phyloP scores from a whole-genome alignment of 2,329 filamentous ascomycete genomes.

The Colletotrichum euphorbiae region DNA sequence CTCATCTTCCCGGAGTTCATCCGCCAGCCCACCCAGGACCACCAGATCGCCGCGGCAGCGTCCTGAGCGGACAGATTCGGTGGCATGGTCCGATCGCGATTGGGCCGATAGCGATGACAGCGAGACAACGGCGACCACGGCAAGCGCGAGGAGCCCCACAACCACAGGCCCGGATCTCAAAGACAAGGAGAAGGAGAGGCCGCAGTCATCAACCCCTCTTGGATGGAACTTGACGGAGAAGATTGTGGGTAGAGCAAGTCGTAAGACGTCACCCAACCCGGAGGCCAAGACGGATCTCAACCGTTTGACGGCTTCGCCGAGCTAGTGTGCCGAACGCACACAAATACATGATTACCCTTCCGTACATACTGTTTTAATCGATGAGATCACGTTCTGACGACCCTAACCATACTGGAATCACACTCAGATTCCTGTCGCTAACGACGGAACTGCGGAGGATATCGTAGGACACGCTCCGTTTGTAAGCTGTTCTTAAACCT shows the following conservation, averaged over 20 bases:
- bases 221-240: constrained; percentile 67
- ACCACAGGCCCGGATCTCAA: constrained; percentile 40
- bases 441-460: too few species aligned
- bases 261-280: constrained; percentile 28
- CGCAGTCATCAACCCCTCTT: constrained; percentile 41
- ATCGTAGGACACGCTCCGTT: too few species aligned
- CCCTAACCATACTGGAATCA: background rate
- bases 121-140: constrained; percentile 46
- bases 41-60: constrained; percentile 14
- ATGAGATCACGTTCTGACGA: constrained; percentile 23
- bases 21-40: constrained; percentile 32
- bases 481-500: too few species aligned
- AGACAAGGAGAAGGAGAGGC: constrained; percentile 42
- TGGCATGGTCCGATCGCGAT: constrained; percentile 75
- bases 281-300: background rate
- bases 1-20: constrained; percentile 30
- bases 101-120: constrained; percentile 67
- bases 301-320: background rate
- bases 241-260: constrained; percentile 58
- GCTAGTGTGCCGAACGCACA: background rate
- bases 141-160: constrained; percentile 29
- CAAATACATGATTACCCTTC: too few species aligned
- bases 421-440: too few species aligned
- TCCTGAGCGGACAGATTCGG: constrained; percentile 58
- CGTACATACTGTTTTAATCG: constrained; percentile 26